Evolutionary conservation across 2,329 filamentous ascomycete genomes (phyloP), one percentile per base, ranked within the genome.

Genomic region (Alternaria angustiovoidea): DNA sequence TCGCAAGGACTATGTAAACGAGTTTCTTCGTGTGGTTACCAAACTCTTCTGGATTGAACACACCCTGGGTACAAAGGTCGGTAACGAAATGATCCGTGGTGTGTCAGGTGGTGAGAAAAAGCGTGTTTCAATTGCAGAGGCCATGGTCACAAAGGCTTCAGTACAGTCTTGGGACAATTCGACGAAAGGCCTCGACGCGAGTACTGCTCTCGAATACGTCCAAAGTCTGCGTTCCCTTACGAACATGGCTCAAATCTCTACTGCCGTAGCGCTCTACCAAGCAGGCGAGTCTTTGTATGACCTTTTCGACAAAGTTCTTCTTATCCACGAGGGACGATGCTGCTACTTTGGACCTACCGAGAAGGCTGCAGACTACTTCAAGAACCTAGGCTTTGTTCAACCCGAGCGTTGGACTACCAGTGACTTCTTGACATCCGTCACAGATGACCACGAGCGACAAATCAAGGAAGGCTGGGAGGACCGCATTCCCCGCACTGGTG

Each of bases 341-440:
- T 78, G 74, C 57, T 92, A 91, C 72, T 89, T 90, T 65, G 89
- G 90, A 6, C 84, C 81, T 4, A 83, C 88, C 7, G 81, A 84
- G 26, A 80, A 84, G 6, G 90, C 89, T 0, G 86, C 82, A 65
- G 81, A 86, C 59, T 91, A 91, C 76, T 92, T 92, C 64, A 75
- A 88, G 66, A 81, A 87, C 66, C 82, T 92, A 1, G 89, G 89
- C 5, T 91, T 90, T 70, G 84, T 88, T 39, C 89, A 88, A 71
- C 88, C 89, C 3, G 77, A 87, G 2, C 87, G 89, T 14, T 87
- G 88, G 79, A 91, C 89, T 0, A 89, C 87, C 0, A 88, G 89
- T 20, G 90, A 92, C 72, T 92, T 91, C 80, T 78, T 92, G 49
- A 92, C 89, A 1, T 90, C 88, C 22, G 89, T 92, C 79, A 91